Base-by-base conservation (phyloP, 23 red algal species). In the Gracilaria domingensis region DNA sequence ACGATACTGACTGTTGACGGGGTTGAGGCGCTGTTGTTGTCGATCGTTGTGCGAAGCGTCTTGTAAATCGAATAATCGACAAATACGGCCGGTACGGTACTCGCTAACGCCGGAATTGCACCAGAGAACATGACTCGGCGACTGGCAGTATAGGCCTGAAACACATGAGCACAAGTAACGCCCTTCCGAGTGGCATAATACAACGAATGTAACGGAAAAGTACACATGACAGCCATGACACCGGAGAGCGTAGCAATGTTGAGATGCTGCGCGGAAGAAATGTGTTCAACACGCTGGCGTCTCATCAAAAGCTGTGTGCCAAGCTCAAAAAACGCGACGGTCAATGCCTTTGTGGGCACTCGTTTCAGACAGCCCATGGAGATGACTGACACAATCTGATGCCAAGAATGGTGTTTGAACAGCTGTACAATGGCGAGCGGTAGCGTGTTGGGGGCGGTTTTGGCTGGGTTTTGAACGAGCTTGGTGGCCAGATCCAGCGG, bases 41-140 rank as follows among this genome's bases (percentile, higher is more conserved):
- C 69, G 57, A 89, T 89, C 8, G 30, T 16, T 14, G 55, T 42
- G 32, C 60, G 54, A 6, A 81, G 77, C 33, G 38, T n/a, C 29
- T 58, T 81, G 62, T 91, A 91, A 23, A 91, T 60, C 59, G 70
- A n/a, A n/a, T 91, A 82, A 30, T 91, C 88, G 13, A 91, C 88
- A 34, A 75, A n/a, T 11, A 83, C 88, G 20, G 88, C 88, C 29
- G 78, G 60, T 23, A 71, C 56, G 14, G 78, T 83, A 16, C 59
- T 66, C 28, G 59, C 39, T 7, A 82, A 29, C 55, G 88, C 88
- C 24, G 88, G 88, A 23, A 91, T 47, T 21, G 79, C 88, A 25
- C 88, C 88, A 16, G 88, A 82, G 85, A 74, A 89, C 60, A 77
- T 47, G 58, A 89, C 33, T 8, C 51, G 7, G 21, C 62, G 70